phyloP scores from a whole-genome alignment of 106 monocot species.

The Phalaenopsis aphrodite region DNA sequence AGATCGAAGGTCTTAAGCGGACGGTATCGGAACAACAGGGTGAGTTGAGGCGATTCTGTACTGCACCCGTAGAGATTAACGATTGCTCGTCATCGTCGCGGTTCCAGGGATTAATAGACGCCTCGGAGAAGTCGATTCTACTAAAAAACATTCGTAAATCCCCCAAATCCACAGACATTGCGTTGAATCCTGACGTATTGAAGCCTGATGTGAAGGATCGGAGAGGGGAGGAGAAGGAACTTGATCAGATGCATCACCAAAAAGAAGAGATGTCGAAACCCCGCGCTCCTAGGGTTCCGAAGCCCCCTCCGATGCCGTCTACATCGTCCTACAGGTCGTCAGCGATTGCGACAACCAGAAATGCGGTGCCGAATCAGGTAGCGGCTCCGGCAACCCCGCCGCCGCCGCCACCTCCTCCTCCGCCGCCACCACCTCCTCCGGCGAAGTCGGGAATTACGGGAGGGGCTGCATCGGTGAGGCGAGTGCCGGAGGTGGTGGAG shows the following conservation, averaged over 20 bases:
- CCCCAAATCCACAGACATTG: slow-evolving; percentile 24
- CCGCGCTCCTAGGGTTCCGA: slow-evolving; percentile 49
- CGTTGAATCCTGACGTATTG: neutral
- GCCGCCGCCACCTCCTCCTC: slow-evolving; percentile 31
- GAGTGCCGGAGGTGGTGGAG: slow-evolving; percentile 95
- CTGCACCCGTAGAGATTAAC: slow-evolving; percentile 3
- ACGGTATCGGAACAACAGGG: slow-evolving; percentile 15
- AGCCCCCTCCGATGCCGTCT: slow-evolving; percentile 59
- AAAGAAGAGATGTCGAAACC: slow-evolving; percentile 14
- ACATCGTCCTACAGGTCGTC: slow-evolving; percentile 23
- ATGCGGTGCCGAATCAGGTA: slow-evolving; percentile 8
- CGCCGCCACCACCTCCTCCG: slow-evolving; percentile 72
- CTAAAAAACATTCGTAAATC: slow-evolving; percentile 14
- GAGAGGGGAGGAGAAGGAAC: slow-evolving; percentile 19
- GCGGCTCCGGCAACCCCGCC: slow-evolving; percentile 22
- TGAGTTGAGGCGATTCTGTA: slow-evolving; percentile 11
- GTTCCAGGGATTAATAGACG: slow-evolving; percentile 38
- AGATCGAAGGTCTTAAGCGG: slow-evolving; percentile 39
- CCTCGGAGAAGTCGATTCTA: slow-evolving; percentile 20
- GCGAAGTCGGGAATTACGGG: slow-evolving; percentile 20
- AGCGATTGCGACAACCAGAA: neutral
- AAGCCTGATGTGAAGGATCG: slow-evolving; percentile 8
- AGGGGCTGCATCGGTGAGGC: slow-evolving; percentile 29
- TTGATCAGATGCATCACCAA: slow-evolving; percentile 2
- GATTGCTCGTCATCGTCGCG: slow-evolving; percentile 46